A percentile compares a stretch with the other conserved stretches of the same genome.
Conservation (phyloP, 352 stramenopile species). For the Globisporangium acanthophoron region DNA sequence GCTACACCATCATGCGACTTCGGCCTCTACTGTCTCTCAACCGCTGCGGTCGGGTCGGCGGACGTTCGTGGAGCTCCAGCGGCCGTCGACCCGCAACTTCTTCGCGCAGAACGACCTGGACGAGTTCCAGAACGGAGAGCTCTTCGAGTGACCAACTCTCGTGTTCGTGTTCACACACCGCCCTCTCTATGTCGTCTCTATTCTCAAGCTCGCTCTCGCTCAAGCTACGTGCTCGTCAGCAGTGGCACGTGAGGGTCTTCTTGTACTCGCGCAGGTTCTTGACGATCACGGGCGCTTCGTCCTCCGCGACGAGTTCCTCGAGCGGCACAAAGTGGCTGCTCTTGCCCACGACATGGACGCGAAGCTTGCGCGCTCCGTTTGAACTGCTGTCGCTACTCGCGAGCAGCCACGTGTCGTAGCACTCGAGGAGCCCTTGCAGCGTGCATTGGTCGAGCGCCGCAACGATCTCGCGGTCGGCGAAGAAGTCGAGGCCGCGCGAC, state of each 20-base stretch:
- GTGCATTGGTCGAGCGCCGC: slow-evolving; percentile 36
- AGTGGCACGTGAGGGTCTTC: slow-evolving; percentile 46
- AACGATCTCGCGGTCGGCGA: slow-evolving; percentile 42
- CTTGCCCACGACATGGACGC: slow-evolving; percentile 70
- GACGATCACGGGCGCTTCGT: slow-evolving; percentile 52
- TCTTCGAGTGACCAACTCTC: slow-evolving; percentile 22
- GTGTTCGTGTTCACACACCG: not conserved
- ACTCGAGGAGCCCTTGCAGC: slow-evolving; percentile 26
- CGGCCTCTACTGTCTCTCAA: not conserved
- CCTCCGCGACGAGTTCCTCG: slow-evolving; percentile 43
- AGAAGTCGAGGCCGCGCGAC: slow-evolving; percentile 50
- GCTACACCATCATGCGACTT: not conserved
- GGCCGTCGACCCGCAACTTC: slow-evolving; percentile 55
- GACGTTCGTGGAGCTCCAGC: slow-evolving; percentile 13
- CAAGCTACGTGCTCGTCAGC: slow-evolving; percentile 8
- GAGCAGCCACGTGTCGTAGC: slow-evolving; percentile 59
- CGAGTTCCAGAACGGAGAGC: slow-evolving; percentile 41
- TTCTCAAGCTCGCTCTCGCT: too few relatives aligned
- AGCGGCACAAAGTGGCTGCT: slow-evolving; percentile 54
- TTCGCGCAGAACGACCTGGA: slow-evolving; percentile 51
- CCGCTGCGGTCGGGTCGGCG: not conserved
- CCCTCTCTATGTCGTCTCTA: too few relatives aligned
- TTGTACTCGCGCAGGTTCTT: slow-evolving; percentile 59
- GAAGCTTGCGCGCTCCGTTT: slow-evolving; percentile 37
- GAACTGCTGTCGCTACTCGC: not conserved